A percentile compares a stretch with the other conserved stretches of the same genome.
Conservation (phyloP, 2,329 filamentous ascomycete species). For the Neospermospora avenae region DNA sequence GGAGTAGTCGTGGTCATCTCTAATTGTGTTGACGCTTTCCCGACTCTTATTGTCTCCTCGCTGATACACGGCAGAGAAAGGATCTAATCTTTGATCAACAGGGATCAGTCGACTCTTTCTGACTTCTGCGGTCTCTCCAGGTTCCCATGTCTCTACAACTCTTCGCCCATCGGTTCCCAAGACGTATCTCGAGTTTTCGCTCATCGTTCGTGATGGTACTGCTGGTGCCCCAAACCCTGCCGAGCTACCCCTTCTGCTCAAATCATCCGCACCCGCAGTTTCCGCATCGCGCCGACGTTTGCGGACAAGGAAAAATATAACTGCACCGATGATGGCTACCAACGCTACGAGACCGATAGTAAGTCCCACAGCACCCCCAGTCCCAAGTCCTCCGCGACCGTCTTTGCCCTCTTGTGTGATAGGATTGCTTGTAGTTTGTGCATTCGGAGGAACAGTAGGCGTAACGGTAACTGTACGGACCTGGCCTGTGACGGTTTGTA, state of each 20-base stretch:
- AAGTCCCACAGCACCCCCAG: constrained; percentile 51
- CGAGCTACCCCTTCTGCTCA: constrained; percentile 26
- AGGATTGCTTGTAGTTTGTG: constrained; percentile 17
- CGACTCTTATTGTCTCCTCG: constrained; percentile 54
- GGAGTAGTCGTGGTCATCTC: constrained; percentile 65
- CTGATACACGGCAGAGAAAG: constrained; percentile 55
- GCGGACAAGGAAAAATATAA: constrained; percentile 43
- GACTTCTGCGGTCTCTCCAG: constrained; percentile 20
- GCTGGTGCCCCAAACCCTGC: constrained; percentile 27
- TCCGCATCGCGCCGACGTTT: constrained; percentile 43
- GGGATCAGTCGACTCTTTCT: constrained; percentile 55
- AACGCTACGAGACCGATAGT: constrained; percentile 49
- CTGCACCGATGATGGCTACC: constrained; percentile 39
- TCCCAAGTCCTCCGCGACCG: constrained; percentile 37
- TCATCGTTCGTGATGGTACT: constrained; percentile 34
- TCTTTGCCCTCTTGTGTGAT: constrained; percentile 20
- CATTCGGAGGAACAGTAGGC: constrained; percentile 39
- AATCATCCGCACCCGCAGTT: constrained; percentile 26
- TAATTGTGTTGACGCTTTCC: constrained; percentile 61
- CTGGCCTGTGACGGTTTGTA: constrained; percentile 55
- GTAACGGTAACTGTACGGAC: constrained; percentile 54
- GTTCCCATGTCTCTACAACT: constrained; percentile 35
- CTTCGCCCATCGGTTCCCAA: constrained; percentile 35
- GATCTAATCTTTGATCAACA: constrained; percentile 62
- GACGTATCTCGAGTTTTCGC: constrained; percentile 36